A percentile compares a stretch with the other conserved stretches of the same genome.
These are phyloP conservation scores for Alnus rubra DNA, from an alignment of 306 rosid species.

Conservation along the genomic window DNA sequence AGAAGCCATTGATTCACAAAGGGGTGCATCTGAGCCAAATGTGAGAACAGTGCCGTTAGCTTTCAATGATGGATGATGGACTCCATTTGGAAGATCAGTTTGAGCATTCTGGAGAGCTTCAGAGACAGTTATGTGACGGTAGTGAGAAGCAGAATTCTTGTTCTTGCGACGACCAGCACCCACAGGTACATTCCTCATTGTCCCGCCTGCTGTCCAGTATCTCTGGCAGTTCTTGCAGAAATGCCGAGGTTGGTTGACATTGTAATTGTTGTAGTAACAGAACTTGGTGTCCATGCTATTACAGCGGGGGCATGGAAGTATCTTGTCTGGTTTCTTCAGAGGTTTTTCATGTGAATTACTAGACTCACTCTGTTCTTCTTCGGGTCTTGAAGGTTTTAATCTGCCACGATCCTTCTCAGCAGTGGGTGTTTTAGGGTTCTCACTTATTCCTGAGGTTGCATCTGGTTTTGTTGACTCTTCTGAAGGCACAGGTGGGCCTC, in stretches of 20 bases:
- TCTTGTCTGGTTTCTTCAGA: slow-evolving; percentile 68
- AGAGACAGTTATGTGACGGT: slow-evolving; percentile 46
- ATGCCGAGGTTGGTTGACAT: slow-evolving; percentile 83
- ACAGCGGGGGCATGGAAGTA: slow-evolving; percentile 85
- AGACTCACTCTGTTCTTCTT: slow-evolving; percentile 49
- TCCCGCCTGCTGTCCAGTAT: slow-evolving; percentile 95
- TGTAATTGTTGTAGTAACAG: slow-evolving; percentile 87
- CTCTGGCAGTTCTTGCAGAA: slow-evolving; percentile 93
- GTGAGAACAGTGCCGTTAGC: slow-evolving; percentile 49
- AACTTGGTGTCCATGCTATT: slow-evolving; percentile 88
- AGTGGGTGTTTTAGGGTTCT: slow-evolving; percentile 51
- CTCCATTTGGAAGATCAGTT: slow-evolving; percentile 39
- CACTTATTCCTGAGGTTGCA: slow-evolving; percentile 42
- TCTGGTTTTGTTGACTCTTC: slow-evolving; percentile 44
- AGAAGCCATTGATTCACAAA: slow-evolving; percentile 63
- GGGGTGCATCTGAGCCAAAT: slow-evolving; percentile 66
- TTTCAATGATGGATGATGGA: slow-evolving; percentile 41
- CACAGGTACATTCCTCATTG: slow-evolving; percentile 76
- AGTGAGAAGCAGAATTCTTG: slow-evolving; percentile 55
- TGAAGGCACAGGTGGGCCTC: slow-evolving; percentile 34
- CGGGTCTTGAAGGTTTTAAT: slow-evolving; percentile 43
- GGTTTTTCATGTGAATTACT: slow-evolving; percentile 52
- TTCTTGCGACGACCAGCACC: slow-evolving; percentile 94
- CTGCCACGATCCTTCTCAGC: slow-evolving; percentile 46
- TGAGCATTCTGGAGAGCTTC: slow-evolving; percentile 46